Base-by-base conservation (phyloP, 805 yeast species). In the Ogataea pignaliae region DNA sequence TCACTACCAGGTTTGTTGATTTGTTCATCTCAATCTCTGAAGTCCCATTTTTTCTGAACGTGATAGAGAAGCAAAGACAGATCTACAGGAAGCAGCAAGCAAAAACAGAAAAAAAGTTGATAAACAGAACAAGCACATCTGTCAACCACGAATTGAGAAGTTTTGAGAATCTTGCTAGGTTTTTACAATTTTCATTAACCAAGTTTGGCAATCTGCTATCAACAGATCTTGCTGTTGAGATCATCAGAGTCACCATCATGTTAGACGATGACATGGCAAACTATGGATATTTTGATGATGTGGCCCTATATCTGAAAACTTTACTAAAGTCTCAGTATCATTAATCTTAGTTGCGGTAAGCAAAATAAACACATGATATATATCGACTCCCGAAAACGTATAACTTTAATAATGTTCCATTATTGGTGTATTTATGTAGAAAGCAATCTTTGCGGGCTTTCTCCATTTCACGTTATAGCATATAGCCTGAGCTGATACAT, bases 1-100 rank as follows among this genome's bases (percentile, higher is more conserved):
- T 79, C 48, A 57, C 72, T 5, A 60, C 68, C 21, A 68, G 75
- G 42, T 78, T 78, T 43, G 47, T 67, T 26, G 78, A 75, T 4
- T 53, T 79, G 37, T 78, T 45, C 33, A 54, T 43, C 7, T 13
- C 42, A 2, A 21, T 54, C 0, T 36, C 49, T 7, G 40, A 47
- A 1, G 47, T 47, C 9, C 21, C 29, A 3, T 18, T 31, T 5
- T 42, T 57, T 32, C 37, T 32, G n/a, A 37, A 43, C 3, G 10
- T 55, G 21, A 37, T 57, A n/a, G 9, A 12, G 14, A 54, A 50
- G 14, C 52, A 47, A 28, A 16, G n/a, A 5, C 33, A 26, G 3
- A 8, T 44, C 6, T 30, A 31, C 10, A 21, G 31, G 15, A 41
- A 21, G 26, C 45, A 44, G 31, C 38, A 15, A 13, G 32, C 13